A percentile compares a stretch with the other conserved stretches of the same genome.
Conservation (phyloP, 306 rosid genomes). For the Argentina anserina region DNA sequence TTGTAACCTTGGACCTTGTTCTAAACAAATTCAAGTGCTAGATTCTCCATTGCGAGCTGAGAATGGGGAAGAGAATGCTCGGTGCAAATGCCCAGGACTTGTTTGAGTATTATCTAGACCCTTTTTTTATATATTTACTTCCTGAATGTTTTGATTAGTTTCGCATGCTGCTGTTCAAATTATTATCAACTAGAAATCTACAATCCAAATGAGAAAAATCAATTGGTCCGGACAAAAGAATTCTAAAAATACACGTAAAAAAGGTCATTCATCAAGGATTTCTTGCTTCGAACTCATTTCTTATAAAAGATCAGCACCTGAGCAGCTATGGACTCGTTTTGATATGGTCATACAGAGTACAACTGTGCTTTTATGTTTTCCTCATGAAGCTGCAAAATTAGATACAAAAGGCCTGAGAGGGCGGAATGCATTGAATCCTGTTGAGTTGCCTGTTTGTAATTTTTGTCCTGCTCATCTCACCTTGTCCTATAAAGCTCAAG, state of each 20-base stretch:
- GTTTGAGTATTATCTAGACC: too few relatives aligned
- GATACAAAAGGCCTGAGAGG: background rate
- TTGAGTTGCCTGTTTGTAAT: background rate
- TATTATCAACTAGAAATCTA: too few relatives aligned
- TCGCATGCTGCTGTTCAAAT: too few relatives aligned
- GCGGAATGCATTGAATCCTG: background rate
- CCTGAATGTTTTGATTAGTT: too few relatives aligned
- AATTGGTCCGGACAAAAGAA: too few relatives aligned
- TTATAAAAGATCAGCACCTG: background rate
- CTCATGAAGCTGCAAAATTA: background rate
- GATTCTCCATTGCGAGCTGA: too few relatives aligned
- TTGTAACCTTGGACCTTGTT: too few relatives aligned
- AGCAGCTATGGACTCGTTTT: background rate
- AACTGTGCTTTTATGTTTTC: background rate
- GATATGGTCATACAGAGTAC: background rate
- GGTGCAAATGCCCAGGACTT: too few relatives aligned
- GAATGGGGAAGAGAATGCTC: too few relatives aligned
- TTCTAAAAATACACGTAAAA: background rate
- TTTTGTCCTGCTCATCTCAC: slow-evolving; percentile 28
- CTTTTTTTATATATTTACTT: too few relatives aligned
- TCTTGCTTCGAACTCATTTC: background rate
- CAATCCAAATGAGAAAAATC: too few relatives aligned
- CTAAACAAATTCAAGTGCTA: too few relatives aligned
- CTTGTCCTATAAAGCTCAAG: slow-evolving; percentile 69
- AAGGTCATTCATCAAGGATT: background rate